Conservation (phyloP, 2,329 filamentous ascomycete species). For the Xylariaceae sp. region DNA sequence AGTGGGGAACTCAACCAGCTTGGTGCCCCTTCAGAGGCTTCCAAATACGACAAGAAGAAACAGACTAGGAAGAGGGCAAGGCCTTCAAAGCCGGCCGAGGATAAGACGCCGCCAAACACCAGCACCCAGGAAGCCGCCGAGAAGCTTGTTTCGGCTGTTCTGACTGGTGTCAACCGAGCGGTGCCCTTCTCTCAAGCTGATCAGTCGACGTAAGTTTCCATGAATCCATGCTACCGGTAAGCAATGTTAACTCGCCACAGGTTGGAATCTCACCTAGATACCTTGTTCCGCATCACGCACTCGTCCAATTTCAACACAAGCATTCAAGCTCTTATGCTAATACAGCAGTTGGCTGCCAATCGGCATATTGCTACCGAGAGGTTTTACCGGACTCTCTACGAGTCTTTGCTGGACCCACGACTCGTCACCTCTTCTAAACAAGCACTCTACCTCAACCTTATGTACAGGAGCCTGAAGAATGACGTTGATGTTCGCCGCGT, state of each 20-base stretch:
- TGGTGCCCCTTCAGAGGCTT: constrained; percentile 29
- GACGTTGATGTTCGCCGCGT: constrained; percentile 87
- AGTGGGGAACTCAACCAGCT: constrained; percentile 35
- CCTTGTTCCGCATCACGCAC: constrained; percentile 90
- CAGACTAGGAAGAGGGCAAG: constrained; percentile 41
- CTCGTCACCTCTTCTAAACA: constrained; percentile 89
- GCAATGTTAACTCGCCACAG: constrained; percentile 31
- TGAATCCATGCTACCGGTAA: not conserved
- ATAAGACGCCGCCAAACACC: constrained; percentile 21
- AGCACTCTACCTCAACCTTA: constrained; percentile 84
- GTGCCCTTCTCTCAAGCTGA: constrained; percentile 86
- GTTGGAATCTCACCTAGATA: constrained; percentile 84
- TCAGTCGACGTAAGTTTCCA: constrained; percentile 54
- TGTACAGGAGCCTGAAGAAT: constrained; percentile 80
- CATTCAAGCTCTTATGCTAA: constrained; percentile 88
- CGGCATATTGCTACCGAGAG: constrained; percentile 79
- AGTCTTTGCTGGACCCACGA: constrained; percentile 85
- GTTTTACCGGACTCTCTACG: constrained; percentile 93
- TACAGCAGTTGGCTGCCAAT: constrained; percentile 79
- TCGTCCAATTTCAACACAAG: constrained; percentile 99
- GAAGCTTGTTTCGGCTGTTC: constrained; percentile 83
- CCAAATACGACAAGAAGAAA: constrained; percentile 35
- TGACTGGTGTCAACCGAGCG: constrained; percentile 92
- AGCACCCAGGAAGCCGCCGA: constrained; percentile 67
- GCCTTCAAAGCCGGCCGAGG: constrained; percentile 27